phyloP scores from a whole-genome alignment of 768 basidiomycete genomes.

The Cubamyces lactineus region DNA sequence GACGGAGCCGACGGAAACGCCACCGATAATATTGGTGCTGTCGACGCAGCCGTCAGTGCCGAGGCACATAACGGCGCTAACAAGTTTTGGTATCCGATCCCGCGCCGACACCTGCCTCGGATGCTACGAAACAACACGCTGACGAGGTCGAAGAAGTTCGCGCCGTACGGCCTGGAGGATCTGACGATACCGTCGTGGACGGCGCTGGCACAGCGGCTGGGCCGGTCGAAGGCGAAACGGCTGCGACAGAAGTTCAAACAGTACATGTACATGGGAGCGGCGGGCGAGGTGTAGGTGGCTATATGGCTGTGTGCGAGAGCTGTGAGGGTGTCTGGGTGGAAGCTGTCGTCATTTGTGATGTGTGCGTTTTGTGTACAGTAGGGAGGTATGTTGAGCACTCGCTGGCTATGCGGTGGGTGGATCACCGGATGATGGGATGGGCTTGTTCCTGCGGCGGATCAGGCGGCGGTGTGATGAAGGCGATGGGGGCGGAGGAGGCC shows the following conservation, averaged over 20 bases:
- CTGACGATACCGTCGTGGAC: constrained; percentile 81
- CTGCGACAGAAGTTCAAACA: constrained; percentile 65
- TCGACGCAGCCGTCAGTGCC: background rate
- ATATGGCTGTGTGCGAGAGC: constrained; percentile 9
- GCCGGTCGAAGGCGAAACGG: constrained; percentile 51
- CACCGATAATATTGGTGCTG: background rate
- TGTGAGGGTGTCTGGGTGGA: background rate
- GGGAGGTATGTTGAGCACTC: no score
- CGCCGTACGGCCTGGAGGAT: constrained; percentile 75
- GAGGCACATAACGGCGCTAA: constrained; percentile 16
- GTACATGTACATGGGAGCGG: constrained; percentile 71
- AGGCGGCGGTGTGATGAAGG: constrained; percentile 7
- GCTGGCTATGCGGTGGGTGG: background rate
- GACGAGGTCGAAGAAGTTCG: constrained; percentile 53
- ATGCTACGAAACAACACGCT: constrained; percentile 45
- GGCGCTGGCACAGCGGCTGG: constrained; percentile 63
- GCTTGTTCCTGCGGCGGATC: constrained; percentile 20
- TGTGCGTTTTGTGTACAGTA: background rate
- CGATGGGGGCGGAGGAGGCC: constrained; percentile 9
- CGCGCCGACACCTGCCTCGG: constrained; percentile 55
- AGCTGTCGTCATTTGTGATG: background rate
- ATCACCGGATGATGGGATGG: constrained; percentile 10
- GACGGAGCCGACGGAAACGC: constrained; percentile 18
- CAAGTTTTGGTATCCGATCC: constrained; percentile 53
- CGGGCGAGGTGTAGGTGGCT: constrained; percentile 22